Evolutionary conservation across 345 rosid species (phyloP), one percentile per base, ranked within the genome.

Genomic region (Ceriops zippeliana): DNA sequence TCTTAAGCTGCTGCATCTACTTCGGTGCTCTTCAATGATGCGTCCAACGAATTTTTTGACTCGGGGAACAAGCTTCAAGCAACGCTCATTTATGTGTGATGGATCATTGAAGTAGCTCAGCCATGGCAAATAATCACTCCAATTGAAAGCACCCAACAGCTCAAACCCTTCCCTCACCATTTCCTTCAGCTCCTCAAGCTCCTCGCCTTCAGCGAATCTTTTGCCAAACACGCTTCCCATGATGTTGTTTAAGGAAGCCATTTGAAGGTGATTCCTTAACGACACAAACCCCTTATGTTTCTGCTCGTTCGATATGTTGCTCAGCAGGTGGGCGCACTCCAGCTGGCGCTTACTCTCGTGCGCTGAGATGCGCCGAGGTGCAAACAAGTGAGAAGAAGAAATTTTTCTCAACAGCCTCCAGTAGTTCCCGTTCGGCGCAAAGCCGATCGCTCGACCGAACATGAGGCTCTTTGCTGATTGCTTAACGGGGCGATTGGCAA

Each of bases 391-490:
- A n/a, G 93, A 69, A 15, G 97, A 71, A 3, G 98, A 93, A 27
- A 93, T 86, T 22, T 79, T 82, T 64, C 97, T 75, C 24, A 93
- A 57, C 5, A 86, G 84, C 21, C 98, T 84, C 98, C 98, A 93
- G 80, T 93, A 87, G 4, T 84, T 64, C 1, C 98, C 98, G 68
- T 83, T 86, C 4, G 97, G 97, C 2, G 98, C 96, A 46, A 93
- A 93, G 34, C 98, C 98, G 31, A 93, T 93, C 71, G 98, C 98
- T 31, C 93, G 85, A 70, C 82, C 70, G 76, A 93, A 93, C 96
- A 93, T 86, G 61, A 93, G 86, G 57, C 86, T 79, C 53, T 81
- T 77, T 24, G 24, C 24, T 24, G 24, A 24, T 24, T 24, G 24
- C 24, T 24, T 24, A 24, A 24, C 24, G 24, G 24, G 24, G 24